These are phyloP conservation scores for Huiozyma naganishii DNA, from an alignment of 805 yeast species.

Conservation along the genomic window DNA sequence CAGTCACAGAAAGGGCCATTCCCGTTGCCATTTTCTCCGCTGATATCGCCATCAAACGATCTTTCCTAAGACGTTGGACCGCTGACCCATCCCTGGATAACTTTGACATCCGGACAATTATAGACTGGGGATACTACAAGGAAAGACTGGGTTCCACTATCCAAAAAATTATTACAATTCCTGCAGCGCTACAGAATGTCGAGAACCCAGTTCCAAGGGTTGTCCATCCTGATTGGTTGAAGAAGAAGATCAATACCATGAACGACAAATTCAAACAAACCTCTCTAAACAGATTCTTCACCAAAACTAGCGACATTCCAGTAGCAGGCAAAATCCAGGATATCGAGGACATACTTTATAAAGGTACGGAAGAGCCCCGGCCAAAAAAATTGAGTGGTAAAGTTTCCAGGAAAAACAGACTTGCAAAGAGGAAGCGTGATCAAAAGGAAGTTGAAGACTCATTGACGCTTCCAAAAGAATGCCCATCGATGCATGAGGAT, in stretches of 20 bases:
- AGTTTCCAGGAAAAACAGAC: constrained; percentile 27
- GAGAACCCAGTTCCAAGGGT: constrained; percentile 91
- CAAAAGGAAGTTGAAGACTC: constrained; percentile 37
- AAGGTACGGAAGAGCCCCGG: constrained; percentile 15
- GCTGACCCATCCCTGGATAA: constrained; percentile 63
- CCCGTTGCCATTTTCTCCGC: constrained; percentile 95
- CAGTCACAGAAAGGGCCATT: constrained; percentile 91
- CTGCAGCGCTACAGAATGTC: constrained; percentile 88
- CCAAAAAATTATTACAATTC: constrained; percentile 90
- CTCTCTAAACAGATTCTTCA: constrained; percentile 48
- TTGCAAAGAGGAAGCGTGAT: constrained; percentile 22
- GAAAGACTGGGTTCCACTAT: constrained; percentile 88
- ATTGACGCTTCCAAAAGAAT: constrained; percentile 31
- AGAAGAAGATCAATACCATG: constrained; percentile 44
- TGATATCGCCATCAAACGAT: constrained; percentile 56
- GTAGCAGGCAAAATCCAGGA: constrained; percentile 40
- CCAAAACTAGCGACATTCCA: constrained; percentile 33
- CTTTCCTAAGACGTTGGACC: constrained; percentile 78
- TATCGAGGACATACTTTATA: constrained; percentile 59
- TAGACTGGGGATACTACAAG: constrained; percentile 89
- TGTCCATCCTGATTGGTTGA: constrained; percentile 89
- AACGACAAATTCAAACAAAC: constrained; percentile 67
- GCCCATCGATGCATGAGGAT: constrained; percentile 55
- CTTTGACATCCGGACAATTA: constrained; percentile 78
- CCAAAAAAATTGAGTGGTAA: constrained; percentile 26